phyloP scores from a whole-genome alignment of 2,329 filamentous ascomycete genomes.

The Passalora sequoiae region DNA sequence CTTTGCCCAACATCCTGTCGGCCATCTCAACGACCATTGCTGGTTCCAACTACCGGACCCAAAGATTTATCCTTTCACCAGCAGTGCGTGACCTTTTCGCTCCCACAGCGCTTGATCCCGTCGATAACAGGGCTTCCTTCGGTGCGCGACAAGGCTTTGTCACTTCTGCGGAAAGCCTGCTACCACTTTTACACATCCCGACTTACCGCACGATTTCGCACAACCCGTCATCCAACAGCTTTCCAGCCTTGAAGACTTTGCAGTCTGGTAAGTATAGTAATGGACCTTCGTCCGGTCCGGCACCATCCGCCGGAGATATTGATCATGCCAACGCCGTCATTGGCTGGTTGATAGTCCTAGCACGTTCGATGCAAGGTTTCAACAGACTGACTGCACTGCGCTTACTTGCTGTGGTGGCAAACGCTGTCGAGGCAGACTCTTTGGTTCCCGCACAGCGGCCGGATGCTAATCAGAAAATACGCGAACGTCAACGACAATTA shows the following conservation, averaged over 20 bases:
- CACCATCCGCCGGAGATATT: conserved; percentile 29
- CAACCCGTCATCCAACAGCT: conserved; percentile 37
- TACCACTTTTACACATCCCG: conserved; percentile 39
- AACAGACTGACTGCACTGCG: conserved; percentile 41
- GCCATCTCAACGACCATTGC: conserved; percentile 72
- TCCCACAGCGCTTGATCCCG: conserved; percentile 15
- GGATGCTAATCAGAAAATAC: conserved; percentile 31
- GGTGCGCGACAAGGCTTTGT: conserved; percentile 25
- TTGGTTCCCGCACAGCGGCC: conserved; percentile 33
- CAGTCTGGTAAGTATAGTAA: conserved; percentile 18
- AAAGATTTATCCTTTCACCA: conserved; percentile 50
- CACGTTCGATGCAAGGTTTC: conserved; percentile 38
- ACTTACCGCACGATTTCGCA: conserved; percentile 32
- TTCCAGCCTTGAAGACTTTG: conserved; percentile 40
- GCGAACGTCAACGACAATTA: conserved; percentile 40
- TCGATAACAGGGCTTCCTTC: conserved; percentile 24
- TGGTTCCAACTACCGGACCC: conserved; percentile 72
- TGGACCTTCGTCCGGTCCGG: conserved; percentile 9
- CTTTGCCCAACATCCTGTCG: conserved; percentile 66
- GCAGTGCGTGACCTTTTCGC: conserved; percentile 37
- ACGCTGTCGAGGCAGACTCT: conserved; percentile 32
- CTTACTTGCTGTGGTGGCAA: conserved; percentile 36
- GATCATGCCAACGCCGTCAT: conserved; percentile 45
- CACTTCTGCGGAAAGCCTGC: conserved; percentile 20
- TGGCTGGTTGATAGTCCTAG: conserved; percentile 45